A percentile compares a stretch with the other conserved stretches of the same genome.
These are phyloP conservation scores for Colletotrichum aenigma DNA, from an alignment of 2,329 filamentous ascomycete species.

Conservation along the genomic window DNA sequence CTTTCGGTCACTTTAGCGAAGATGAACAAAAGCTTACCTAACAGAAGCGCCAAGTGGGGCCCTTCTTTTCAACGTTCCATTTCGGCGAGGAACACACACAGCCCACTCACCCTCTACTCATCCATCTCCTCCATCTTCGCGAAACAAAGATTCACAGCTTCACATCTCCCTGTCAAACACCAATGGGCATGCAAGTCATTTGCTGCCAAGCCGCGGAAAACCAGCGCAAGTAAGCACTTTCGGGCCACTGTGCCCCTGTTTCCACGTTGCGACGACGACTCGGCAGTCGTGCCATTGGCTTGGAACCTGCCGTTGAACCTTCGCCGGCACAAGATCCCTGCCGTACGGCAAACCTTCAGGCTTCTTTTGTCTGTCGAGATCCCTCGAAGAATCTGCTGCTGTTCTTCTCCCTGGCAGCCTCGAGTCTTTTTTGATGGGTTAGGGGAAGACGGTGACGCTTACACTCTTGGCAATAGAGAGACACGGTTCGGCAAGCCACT, in stretches of 20 bases:
- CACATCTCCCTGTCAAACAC: background rate
- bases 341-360: background rate
- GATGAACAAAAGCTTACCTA: background rate
- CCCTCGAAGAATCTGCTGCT: background rate
- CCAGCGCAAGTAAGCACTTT: background rate
- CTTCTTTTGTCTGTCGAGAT: background rate
- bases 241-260: background rate
- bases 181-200: background rate
- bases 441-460: background rate
- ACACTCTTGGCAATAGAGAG: background rate
- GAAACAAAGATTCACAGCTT: background rate
- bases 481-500: background rate
- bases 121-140: background rate
- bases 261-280: background rate
- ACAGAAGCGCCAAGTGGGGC: background rate
- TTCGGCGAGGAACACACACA: background rate
- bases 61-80: background rate
- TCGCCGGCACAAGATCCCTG: background rate
- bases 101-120: background rate
- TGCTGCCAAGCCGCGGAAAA: background rate
- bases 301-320: background rate
- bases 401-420: background rate
- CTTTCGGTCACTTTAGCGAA: background rate
- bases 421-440: background rate
- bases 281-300: background rate